Evolutionary conservation across 73 alveolate genomes (phyloP), one percentile per base, ranked within the genome.

Genomic region (Stentor roeselii): DNA sequence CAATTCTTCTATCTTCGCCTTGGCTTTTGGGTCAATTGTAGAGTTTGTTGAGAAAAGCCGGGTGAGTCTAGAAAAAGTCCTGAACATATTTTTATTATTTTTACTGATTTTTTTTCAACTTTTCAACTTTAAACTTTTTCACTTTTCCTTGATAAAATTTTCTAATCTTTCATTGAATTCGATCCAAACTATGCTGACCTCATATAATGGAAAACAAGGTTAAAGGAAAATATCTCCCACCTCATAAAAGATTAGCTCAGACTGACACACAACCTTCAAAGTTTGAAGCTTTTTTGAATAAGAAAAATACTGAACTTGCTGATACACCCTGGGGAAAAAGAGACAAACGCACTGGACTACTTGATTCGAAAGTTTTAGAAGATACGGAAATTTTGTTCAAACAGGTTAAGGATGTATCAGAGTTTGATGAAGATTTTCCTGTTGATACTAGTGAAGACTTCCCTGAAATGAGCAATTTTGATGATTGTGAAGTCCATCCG

Each of bases 401-500:
- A 67, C 80, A 67, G 37, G 80, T 21, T 14, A 67, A 67, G 34
- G 42, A 30, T n/a, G 67, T 11, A 50, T 11, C 30, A 11, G 80
- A 67, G 34, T 21, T 67, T 67, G 80, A 67, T 21, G 80, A 67
- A 67, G 41, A 67, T 40, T 27, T 67, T 36, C 80, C 80, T 27
- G 41, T 67, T 27, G 80, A 67, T 21, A 67, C 34, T 11, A 67
- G 80, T 2, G 80, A 67, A 34, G 11, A 21, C 34, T 67, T 32
- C 37, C 37, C 37, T 30, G n/a, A 21, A 67, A 67, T 67, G 80
- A 67, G 42, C 11, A 67, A 2, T 32, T 67, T 67, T 34, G n/a
- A 21, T 30, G 80, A 67, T 32, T 67, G 80, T 67, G 80, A 67
- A 67, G 80, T 32, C 34, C 80, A 67, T 32, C 80, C 37, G 37